phyloP scores from a whole-genome alignment of 2,329 filamentous ascomycete species.

The Fusarium dimerum region DNA sequence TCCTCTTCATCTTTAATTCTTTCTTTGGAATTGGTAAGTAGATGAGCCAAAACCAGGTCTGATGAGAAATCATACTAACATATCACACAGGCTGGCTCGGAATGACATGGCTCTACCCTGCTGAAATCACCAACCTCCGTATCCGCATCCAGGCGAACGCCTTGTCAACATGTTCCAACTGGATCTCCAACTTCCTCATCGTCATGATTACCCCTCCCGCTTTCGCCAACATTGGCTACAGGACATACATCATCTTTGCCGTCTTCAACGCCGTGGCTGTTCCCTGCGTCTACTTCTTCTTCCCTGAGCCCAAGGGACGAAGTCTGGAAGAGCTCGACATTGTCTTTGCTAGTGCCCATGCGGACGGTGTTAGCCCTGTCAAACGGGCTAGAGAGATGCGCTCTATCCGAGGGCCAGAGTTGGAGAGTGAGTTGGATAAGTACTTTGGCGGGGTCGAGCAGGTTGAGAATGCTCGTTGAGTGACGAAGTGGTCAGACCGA shows the following conservation, averaged over 20 bases:
- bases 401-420: constrained; percentile 24
- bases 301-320: constrained; percentile 43
- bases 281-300: constrained; percentile 50
- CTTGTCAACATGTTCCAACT: constrained; percentile 58
- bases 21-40: constrained; percentile 49
- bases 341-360: constrained; percentile 23
- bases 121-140: constrained; percentile 61
- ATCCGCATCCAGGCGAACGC: constrained; percentile 59
- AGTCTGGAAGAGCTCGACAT: constrained; percentile 22
- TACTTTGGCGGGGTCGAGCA: constrained; percentile 24
- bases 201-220: constrained; percentile 79
- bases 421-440: constrained; percentile 31
- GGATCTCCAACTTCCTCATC: constrained; percentile 70
- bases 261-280: constrained; percentile 52
- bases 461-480: constrained; percentile 7
- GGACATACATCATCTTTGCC: constrained; percentile 52
- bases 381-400: constrained; percentile 30
- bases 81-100: constrained; percentile 50
- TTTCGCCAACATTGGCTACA: constrained; percentile 51
- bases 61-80: neutral
- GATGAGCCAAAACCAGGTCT: neutral
- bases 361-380: constrained; percentile 28
- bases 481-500: neutral
- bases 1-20: constrained; percentile 64
- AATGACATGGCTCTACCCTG: constrained; percentile 61